These are phyloP conservation scores for Globisporangium cederbergense DNA, from an alignment of 352 stramenopile genomes.

Conservation along the genomic window DNA sequence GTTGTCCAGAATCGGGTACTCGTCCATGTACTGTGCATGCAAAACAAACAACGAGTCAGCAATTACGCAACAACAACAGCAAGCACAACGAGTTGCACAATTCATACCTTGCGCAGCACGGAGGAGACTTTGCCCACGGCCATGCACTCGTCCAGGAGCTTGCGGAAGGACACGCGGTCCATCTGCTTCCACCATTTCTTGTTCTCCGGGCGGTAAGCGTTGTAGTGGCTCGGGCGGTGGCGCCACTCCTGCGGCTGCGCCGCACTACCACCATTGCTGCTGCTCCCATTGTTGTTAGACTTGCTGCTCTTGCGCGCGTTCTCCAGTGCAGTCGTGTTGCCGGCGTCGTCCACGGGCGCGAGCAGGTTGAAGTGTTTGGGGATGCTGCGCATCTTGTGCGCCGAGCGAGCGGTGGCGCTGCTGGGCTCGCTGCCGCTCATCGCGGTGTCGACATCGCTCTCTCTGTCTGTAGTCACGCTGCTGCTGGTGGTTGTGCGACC, in stretches of 20 bases:
- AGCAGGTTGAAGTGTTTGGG: conserved; percentile 23
- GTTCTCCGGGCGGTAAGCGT: conserved; percentile 19
- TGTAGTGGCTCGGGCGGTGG: conserved; percentile 24
- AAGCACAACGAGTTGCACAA: neutral
- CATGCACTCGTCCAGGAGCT: conserved; percentile 61
- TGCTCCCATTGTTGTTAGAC: conserved; percentile 23
- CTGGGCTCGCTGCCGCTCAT: neutral
- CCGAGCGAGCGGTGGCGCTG: neutral
- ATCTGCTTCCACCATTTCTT: conserved; percentile 49
- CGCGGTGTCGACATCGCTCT: neutral
- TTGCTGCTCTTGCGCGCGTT: conserved; percentile 2
- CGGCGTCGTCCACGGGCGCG: conserved; percentile 1
- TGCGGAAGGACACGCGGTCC: conserved; percentile 57
- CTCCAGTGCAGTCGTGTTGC: neutral
- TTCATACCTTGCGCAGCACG: conserved; percentile 40
- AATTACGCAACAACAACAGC: conserved; percentile 5
- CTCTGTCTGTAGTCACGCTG: neutral
- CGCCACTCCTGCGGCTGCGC: conserved; percentile 15
- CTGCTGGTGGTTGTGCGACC: neutral
- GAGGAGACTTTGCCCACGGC: conserved; percentile 45
- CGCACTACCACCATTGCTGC: conserved; percentile 12
- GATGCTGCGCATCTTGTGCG: conserved; percentile 14
- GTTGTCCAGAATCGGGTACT: conserved; percentile 60
- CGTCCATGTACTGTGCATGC: conserved; percentile 46
- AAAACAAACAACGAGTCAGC: conserved; percentile 3